Evolutionary conservation across 2,329 filamentous ascomycete species (phyloP).

Genomic region (Geosmithia putterillii): DNA sequence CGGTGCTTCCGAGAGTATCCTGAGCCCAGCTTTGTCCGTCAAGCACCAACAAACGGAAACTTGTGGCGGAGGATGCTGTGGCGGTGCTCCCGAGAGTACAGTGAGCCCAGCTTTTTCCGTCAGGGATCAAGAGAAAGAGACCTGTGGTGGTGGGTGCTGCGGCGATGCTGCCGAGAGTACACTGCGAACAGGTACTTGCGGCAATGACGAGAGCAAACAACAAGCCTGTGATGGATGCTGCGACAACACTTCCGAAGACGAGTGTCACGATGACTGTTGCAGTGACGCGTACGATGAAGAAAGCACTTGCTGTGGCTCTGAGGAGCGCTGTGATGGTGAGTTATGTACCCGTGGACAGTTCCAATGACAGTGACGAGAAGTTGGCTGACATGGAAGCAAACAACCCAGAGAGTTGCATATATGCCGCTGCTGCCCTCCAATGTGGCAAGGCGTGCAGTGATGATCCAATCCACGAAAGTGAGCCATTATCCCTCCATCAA

Average conservation of each 20-base stretch:
- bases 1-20: too few relatives aligned
- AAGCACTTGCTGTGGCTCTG: conserved; percentile 1
- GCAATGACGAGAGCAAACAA: too few relatives aligned
- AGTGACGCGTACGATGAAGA: background rate
- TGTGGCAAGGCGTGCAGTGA: conserved; percentile 12
- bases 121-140: too few relatives aligned
- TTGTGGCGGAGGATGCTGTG: too few relatives aligned
- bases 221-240: background rate
- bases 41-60: too few relatives aligned
- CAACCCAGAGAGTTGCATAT: conserved; percentile 11
- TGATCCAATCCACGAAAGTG: background rate
- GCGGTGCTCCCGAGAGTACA: too few relatives aligned
- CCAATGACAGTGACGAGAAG: background rate
- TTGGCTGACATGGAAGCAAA: background rate
- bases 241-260: background rate
- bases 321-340: conserved; percentile 2
- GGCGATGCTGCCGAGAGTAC: too few relatives aligned
- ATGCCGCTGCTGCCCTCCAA: conserved; percentile 9
- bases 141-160: too few relatives aligned
- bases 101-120: too few relatives aligned
- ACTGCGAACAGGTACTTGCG: too few relatives aligned
- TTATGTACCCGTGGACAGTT: too few relatives aligned
- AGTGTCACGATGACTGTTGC: background rate
- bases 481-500: background rate
- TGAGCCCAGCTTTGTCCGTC: too few relatives aligned